Base-by-base conservation (phyloP, 1,284 basidiomycete species). In the Bothia castanella region DNA sequence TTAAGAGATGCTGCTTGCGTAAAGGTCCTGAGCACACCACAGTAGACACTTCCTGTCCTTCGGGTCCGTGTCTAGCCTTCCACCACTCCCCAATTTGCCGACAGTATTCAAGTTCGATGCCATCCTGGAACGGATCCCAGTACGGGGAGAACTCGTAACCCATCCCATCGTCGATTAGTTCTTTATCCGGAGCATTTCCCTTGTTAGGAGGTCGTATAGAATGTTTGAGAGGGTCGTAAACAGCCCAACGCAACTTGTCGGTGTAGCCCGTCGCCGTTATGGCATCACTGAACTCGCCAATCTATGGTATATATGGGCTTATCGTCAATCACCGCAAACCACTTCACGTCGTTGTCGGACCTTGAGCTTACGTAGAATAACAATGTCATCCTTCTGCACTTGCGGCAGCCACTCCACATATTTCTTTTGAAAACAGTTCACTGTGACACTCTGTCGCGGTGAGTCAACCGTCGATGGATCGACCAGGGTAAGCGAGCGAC, bases 51-150 rank as follows among this genome's bases (percentile, higher is more conserved):
- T 52, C 35, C 36, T 39, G 38, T 12, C 35, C 47, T 43, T 49
- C 52, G 21, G 27, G 40, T 36, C 57, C 45, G 36, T 68, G 58
- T 17, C 73, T 57, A 4, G 66, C 72, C 12, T 63, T 59, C 81
- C 81, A 87, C 85, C 85, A 87, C 36, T 77, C 74, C 2, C 68
- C 69, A 11, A 78, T 58, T 32, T 58, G 55, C 19, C 60, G 61
- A 51, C 74, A 72, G 51, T 74, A 70, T 23, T 63, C 58, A 11
- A 68, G 49, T 41, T 75, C 72, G 19, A 13, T 45, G 47, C 67
- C 60, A 32, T 54, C 54, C 14, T 49, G 38, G 32, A 45, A 46
- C 14, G 67, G 56, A 12, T 60, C 50, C 61, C 69, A 74, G 42
- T 58, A 70, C 1, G 71, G 72, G 21, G 62, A 64, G 43, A 58